A percentile compares a stretch with the other conserved stretches of the same genome.
Conservation (phyloP, 1,284 basidiomycete species). For the Cryptococcus sp. region DNA sequence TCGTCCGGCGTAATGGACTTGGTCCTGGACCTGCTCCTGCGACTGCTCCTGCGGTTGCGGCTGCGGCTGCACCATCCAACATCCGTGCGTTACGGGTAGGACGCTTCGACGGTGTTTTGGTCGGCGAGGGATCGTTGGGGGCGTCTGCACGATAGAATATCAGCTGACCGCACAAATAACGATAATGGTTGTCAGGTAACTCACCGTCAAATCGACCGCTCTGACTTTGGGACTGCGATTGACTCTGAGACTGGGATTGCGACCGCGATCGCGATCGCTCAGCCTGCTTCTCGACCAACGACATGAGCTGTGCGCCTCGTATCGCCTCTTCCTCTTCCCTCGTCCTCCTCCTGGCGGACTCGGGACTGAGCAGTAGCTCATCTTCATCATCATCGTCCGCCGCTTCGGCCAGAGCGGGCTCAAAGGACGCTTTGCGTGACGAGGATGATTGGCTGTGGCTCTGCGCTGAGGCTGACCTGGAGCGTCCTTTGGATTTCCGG, state of each 20-base stretch:
- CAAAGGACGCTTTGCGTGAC: background rate
- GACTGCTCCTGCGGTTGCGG: too few relatives aligned
- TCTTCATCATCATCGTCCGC: slow-evolving; percentile 32
- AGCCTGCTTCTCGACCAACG: background rate
- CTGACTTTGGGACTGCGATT: slow-evolving; percentile 10
- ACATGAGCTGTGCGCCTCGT: slow-evolving; percentile 1
- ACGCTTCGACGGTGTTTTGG: background rate
- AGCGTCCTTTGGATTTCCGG: too few relatives aligned
- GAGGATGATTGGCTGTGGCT: too few relatives aligned
- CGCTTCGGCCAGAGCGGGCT: background rate
- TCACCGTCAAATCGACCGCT: slow-evolving; percentile 32
- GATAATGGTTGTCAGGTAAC: background rate
- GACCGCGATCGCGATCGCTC: background rate
- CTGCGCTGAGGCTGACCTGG: too few relatives aligned
- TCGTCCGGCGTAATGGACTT: slow-evolving; percentile 19
- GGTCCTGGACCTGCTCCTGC: background rate
- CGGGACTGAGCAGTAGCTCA: slow-evolving; percentile 33
- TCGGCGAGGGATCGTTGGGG: slow-evolving; percentile 7
- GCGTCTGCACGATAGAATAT: slow-evolving; percentile 9
- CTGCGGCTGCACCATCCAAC: too few relatives aligned
- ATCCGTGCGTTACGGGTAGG: too few relatives aligned
- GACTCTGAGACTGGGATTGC: background rate
- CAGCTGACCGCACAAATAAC: background rate
- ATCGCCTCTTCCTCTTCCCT: slow-evolving; percentile 30
- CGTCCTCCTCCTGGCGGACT: slow-evolving; percentile 23